Evolutionary conservation across 495 filamentous ascomycete species (phyloP).

Genomic region (Collariella sp.): DNA sequence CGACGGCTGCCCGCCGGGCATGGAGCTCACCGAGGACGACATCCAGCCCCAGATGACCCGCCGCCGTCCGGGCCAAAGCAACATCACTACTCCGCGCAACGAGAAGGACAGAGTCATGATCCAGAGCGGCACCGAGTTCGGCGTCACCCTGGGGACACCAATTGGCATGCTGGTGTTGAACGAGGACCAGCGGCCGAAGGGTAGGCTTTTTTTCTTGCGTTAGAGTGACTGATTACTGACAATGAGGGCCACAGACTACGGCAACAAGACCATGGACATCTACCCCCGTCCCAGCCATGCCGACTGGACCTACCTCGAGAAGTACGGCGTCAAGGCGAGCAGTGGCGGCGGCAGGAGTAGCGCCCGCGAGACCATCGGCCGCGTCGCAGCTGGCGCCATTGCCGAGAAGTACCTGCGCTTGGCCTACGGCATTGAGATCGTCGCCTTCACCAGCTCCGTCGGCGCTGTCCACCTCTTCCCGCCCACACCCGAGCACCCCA

Average conservation of each 20-base stretch:
- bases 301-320: conserved; percentile 94
- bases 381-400: conserved; percentile 91
- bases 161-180: conserved; percentile 84
- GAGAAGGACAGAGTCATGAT: conserved; percentile 90
- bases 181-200: conserved; percentile 83
- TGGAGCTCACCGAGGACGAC: conserved; percentile 78
- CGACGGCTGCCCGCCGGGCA: conserved; percentile 81
- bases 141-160: conserved; percentile 84
- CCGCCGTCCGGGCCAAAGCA: conserved; percentile 81
- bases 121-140: conserved; percentile 90
- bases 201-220: conserved; percentile 7
- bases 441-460: conserved; percentile 82
- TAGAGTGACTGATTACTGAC: conserved; percentile 1
- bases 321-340: conserved; percentile 92
- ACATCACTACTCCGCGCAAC: conserved; percentile 83
- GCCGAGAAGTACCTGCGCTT: conserved; percentile 85
- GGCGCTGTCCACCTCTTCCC: conserved; percentile 78
- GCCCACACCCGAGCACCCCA: conserved; percentile 64
- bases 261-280: conserved; percentile 78
- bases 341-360: conserved; percentile 87
- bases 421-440: conserved; percentile 79
- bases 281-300: conserved; percentile 91
- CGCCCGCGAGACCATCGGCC: conserved; percentile 87
- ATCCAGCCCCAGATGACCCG: conserved; percentile 95
- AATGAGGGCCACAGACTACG: conserved; percentile 57